Percentiles rank a stretch among this genome's conserved stretches.
These are phyloP conservation scores for Cyamopsis tetragonoloba DNA, from an alignment of 306 rosid species.

Conservation along the genomic window DNA sequence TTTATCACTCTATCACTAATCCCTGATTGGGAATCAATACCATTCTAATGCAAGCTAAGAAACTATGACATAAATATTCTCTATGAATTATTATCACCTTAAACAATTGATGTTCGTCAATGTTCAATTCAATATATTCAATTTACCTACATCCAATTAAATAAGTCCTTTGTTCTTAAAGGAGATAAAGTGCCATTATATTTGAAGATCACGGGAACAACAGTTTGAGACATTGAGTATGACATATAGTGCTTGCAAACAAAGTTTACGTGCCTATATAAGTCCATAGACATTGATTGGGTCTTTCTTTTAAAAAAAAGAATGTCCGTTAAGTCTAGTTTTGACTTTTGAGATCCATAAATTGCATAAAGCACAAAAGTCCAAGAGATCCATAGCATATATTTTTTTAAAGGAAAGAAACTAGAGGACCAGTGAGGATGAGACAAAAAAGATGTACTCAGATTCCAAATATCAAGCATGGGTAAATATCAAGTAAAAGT, in stretches of 20 bases:
- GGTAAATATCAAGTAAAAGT: neutral
- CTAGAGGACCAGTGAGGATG: neutral
- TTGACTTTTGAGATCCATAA: too few relatives aligned
- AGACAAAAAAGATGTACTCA: neutral
- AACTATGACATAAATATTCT: neutral
- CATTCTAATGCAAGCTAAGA: neutral
- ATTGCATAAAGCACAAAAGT: neutral
- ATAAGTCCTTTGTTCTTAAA: neutral
- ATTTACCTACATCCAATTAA: neutral
- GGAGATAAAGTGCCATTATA: neutral
- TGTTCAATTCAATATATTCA: neutral
- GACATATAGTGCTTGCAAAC: neutral
- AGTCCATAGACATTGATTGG: neutral
- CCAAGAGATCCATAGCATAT: neutral
- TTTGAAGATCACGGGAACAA: neutral
- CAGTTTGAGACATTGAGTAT: neutral
- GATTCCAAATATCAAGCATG: neutral
- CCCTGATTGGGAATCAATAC: neutral
- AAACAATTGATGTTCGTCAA: neutral
- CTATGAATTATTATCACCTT: neutral
- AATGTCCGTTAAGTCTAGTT: neutral
- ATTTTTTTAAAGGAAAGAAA: slow-evolving; percentile 4
- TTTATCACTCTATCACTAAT: neutral
- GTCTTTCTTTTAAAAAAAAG: neutral
- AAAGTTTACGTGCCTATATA: neutral